phyloP scores from a whole-genome alignment of 1,284 basidiomycete species.

The Austroboletus olivaceoglutinosus region DNA sequence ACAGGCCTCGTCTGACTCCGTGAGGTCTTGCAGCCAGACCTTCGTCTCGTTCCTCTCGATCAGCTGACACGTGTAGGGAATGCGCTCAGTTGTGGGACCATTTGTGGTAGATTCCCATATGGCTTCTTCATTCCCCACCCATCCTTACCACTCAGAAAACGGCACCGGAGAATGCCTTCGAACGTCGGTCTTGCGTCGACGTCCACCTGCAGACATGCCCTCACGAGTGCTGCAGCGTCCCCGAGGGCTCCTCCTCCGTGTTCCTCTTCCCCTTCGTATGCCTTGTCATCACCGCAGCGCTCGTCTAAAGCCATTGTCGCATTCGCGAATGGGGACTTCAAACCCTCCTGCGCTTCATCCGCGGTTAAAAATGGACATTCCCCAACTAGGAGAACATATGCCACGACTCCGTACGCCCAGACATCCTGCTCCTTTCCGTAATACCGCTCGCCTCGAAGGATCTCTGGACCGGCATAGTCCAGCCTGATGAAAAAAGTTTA shows the following conservation, averaged over 20 bases:
- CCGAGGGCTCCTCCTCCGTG: conserved; percentile 81
- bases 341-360: conserved; percentile 78
- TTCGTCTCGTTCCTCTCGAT: conserved; percentile 16
- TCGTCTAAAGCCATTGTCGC: conserved; percentile 74
- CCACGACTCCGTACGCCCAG: conserved; percentile 98
- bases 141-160: conserved; percentile 69
- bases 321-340: conserved; percentile 70
- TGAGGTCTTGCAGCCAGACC: conserved; percentile 21
- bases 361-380: conserved; percentile 93
- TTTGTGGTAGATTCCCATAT: conserved; percentile 28
- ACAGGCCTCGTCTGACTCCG: background rate
- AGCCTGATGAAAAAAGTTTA: conserved; percentile 49
- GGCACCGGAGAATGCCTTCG: conserved; percentile 72
- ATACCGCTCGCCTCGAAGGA: conserved; percentile 92
- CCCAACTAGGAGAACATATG: conserved; percentile 92
- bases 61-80: conserved; percentile 29
- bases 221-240: conserved; percentile 78
- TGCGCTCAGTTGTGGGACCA: conserved; percentile 31
- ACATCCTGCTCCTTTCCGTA: conserved; percentile 96
- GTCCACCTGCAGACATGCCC: conserved; percentile 76
- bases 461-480: conserved; percentile 97
- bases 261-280: conserved; percentile 64
- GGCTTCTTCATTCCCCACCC: conserved; percentile 54
- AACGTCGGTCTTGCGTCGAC: conserved; percentile 76
- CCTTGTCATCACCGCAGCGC: conserved; percentile 68